Percentiles rank a stretch among this genome's conserved stretches.
phyloP scores from a whole-genome alignment of 1,284 basidiomycete species.

The Marasmius oreades region DNA sequence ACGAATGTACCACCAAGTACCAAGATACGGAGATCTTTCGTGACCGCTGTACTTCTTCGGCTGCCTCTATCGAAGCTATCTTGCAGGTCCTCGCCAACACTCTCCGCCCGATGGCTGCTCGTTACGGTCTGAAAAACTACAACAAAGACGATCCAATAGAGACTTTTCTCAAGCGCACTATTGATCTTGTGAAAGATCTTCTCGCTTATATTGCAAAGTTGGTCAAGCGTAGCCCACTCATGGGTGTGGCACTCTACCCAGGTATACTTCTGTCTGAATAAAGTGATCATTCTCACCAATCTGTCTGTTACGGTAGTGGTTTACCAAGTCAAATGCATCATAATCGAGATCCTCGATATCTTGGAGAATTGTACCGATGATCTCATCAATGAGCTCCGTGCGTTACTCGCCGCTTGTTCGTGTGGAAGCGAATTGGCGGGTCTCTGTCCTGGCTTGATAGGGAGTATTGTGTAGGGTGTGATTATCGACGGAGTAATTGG shows the following conservation, averaged over 20 bases:
- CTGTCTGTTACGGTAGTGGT: slow-evolving; percentile 31
- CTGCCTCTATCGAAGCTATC: slow-evolving; percentile 38
- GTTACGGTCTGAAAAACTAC: slow-evolving; percentile 54
- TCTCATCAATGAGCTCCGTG: slow-evolving; percentile 3
- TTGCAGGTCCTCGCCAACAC: slow-evolving; percentile 34
- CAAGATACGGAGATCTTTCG: neutral
- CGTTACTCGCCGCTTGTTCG: neutral
- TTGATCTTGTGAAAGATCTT: slow-evolving; percentile 46
- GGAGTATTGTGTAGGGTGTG: neutral
- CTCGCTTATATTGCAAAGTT: slow-evolving; percentile 30
- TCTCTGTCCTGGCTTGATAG: neutral
- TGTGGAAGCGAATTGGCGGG: neutral
- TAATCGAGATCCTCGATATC: slow-evolving; percentile 41
- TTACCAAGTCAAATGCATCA: slow-evolving; percentile 45
- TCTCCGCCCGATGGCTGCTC: slow-evolving; percentile 33
- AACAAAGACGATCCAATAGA: slow-evolving; percentile 42
- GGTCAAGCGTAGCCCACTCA: slow-evolving; percentile 35
- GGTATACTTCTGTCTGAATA: slow-evolving; percentile 30
- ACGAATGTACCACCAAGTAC: neutral
- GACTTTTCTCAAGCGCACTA: slow-evolving; percentile 43
- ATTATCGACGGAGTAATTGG: neutral
- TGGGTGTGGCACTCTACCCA: slow-evolving; percentile 51
- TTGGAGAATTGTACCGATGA: slow-evolving; percentile 30
- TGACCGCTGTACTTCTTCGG: slow-evolving; percentile 26
- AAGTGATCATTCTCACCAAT: slow-evolving; percentile 8